A percentile compares a stretch with the other conserved stretches of the same genome.
Conservation (phyloP, 495 filamentous ascomycete genomes). For the Antarctomyces pellizariae region DNA sequence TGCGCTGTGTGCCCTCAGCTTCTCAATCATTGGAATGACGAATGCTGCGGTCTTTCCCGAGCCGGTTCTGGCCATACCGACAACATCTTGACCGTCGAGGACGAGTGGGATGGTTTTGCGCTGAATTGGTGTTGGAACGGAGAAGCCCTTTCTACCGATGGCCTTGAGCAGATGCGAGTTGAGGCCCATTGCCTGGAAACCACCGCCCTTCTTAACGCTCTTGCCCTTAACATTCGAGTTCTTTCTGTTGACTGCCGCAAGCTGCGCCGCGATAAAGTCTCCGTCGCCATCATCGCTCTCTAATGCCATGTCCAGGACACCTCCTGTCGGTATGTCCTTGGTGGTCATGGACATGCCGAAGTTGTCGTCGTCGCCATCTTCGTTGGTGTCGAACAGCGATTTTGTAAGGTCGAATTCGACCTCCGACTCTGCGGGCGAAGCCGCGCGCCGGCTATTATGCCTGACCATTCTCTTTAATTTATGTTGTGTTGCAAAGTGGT, state of each 20-base stretch:
- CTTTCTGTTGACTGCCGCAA: constrained; percentile 72
- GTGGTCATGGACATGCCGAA: constrained; percentile 18
- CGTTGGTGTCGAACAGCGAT: constrained; percentile 43
- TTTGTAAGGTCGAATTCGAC: constrained; percentile 76
- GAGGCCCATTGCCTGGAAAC: constrained; percentile 90
- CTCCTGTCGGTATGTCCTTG: constrained; percentile 19
- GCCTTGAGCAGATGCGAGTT: constrained; percentile 63
- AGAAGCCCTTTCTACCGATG: constrained; percentile 81
- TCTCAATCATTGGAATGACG: constrained; percentile 94
- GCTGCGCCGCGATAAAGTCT: constrained; percentile 67
- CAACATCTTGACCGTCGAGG: constrained; percentile 72
- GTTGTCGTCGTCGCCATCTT: constrained; percentile 14
- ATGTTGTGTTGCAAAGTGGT: no score
- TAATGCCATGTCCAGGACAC: constrained; percentile 25
- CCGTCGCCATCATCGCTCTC: constrained; percentile 51
- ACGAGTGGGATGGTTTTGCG: constrained; percentile 85
- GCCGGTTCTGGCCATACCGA: constrained; percentile 92
- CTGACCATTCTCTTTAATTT: no score
- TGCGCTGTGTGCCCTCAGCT: constrained; percentile 68
- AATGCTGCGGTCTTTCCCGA: constrained; percentile 96
- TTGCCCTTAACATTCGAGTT: constrained; percentile 57
- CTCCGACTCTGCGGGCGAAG: constrained; percentile 71
- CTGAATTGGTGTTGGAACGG: constrained; percentile 90
- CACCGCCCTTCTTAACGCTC: constrained; percentile 77
- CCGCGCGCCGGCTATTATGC: constrained; percentile 31